Evolutionary conservation across 139 green algal species (phyloP).

Genomic region (Volvox africanus): DNA sequence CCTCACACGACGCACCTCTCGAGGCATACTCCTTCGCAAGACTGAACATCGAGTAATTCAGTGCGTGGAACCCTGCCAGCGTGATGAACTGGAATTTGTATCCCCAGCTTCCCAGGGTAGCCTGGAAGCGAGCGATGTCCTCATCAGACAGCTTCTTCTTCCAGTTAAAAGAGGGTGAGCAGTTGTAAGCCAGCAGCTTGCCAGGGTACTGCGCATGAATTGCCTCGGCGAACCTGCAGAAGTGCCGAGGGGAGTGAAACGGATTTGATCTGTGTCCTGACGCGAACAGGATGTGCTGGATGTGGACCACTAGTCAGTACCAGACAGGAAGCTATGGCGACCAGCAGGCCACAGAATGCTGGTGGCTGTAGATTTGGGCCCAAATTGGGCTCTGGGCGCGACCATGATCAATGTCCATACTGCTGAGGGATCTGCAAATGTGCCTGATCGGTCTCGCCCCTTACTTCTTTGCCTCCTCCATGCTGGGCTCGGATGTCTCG

Average conservation of each 20-base stretch:
- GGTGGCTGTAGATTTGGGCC: too few species aligned
- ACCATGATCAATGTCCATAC: too few species aligned
- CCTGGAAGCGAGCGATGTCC: conserved; percentile 83
- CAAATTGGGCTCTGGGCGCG: too few species aligned
- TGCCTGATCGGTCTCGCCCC: too few species aligned
- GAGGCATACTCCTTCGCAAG: conserved; percentile 78
- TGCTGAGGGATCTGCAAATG: too few species aligned
- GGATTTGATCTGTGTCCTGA: too few species aligned
- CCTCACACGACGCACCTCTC: conserved; percentile 41
- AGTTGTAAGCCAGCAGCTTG: conserved; percentile 96
- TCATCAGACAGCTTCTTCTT: conserved; percentile 81
- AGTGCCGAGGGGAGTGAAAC: too few species aligned
- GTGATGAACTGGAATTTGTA: conserved; percentile 88
- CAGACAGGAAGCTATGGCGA: too few species aligned
- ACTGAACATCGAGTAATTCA: conserved; percentile 89
- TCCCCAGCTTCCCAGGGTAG: conserved; percentile 46
- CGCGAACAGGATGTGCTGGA: too few species aligned
- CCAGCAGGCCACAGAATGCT: too few species aligned
- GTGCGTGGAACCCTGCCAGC: conserved; percentile 88
- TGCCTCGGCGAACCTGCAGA: conserved; percentile 70
- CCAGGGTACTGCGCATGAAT: conserved; percentile 86
- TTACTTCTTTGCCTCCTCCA: conserved; percentile 77
- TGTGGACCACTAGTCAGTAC: too few species aligned
- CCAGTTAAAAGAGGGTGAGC: conserved; percentile 95
- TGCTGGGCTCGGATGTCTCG: conserved; percentile 86